Conservation (phyloP, 441 rosid species). For the Aquilaria agallochum region DNA sequence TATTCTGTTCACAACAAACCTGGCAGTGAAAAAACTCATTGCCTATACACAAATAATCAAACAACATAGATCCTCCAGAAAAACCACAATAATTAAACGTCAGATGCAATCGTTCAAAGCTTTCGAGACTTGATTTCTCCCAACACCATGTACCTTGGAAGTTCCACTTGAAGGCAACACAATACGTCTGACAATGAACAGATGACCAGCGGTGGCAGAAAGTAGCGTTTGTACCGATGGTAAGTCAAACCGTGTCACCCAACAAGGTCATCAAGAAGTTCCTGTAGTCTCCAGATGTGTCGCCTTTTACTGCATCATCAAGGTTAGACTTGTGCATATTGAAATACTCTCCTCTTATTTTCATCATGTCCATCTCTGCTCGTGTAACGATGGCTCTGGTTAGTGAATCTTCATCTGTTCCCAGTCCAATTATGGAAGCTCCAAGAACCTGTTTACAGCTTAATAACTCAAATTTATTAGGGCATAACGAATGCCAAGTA, state of each 20-base stretch:
- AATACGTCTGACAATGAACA: conserved; percentile 1
- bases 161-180: conserved; percentile 6
- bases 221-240: background rate
- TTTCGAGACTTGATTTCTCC: background rate
- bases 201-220: background rate
- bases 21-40: no score
- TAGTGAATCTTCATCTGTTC: conserved; percentile 84
- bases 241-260: conserved; percentile 43
- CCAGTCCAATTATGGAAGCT: conserved; percentile 54
- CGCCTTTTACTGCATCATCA: conserved; percentile 60
- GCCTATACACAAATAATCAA: conserved; percentile 6
- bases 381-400: conserved; percentile 72
- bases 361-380: conserved; percentile 77
- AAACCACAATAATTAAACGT: background rate
- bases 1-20: no score
- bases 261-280: conserved; percentile 67
- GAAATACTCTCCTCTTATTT: conserved; percentile 53
- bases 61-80: no score
- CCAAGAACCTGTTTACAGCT: conserved; percentile 44
- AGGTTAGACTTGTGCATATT: conserved; percentile 48
- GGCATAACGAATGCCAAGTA: background rate
- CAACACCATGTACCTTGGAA: background rate
- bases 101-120: background rate
- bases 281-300: conserved; percentile 75
- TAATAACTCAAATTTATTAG: background rate